Base-by-base conservation (phyloP, 176 grass and related monocot species). In the Musa schizocarpa region DNA sequence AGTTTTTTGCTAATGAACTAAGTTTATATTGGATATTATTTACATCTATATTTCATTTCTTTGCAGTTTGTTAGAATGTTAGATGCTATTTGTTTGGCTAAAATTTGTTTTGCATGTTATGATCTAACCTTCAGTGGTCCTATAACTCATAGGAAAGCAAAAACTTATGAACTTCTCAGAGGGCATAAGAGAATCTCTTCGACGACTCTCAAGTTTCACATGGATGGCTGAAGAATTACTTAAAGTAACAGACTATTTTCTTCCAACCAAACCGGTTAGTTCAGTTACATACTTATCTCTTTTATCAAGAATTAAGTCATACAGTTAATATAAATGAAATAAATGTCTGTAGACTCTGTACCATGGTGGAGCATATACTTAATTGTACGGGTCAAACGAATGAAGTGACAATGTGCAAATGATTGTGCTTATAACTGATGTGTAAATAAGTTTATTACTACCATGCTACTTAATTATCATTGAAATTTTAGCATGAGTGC, bases 171-270 rank as follows among this genome's bases (percentile, higher is more conserved):
- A 56, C 75, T 92, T 99, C 80, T 87, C 95, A 76, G 95, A 99
- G 63, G 83, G 95, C 81, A 83, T 82, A 14, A 78, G 84, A 65
- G 95, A 99, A 80, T 94, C 95, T 71, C 86, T 99, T 53, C 79
- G 95, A 67, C 85, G 88, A 67, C 88, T 99, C 62, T 94, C 95
- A 80, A 76, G 80, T 27, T 81, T 84, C 80, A 99, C 88, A 87
- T 99, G 95, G 95, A 99, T 99, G 95, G 95, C 95, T 76, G 88
- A 99, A 66, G 95, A 99, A 72, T 79, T 99, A 83, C 88, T 99
- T 51, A 85, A 86, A 88, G 95, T 99, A 29, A 99, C 88, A 53
- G 86, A 99, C 74, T 99, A 92, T 82, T 94, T 89, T 77, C 82
- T 94, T 29, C 91, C 86, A 9, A 92, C 76, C 72, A 91, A 86